Conservation (phyloP, 164 flowering plant species). For the Piper betle region DNA sequence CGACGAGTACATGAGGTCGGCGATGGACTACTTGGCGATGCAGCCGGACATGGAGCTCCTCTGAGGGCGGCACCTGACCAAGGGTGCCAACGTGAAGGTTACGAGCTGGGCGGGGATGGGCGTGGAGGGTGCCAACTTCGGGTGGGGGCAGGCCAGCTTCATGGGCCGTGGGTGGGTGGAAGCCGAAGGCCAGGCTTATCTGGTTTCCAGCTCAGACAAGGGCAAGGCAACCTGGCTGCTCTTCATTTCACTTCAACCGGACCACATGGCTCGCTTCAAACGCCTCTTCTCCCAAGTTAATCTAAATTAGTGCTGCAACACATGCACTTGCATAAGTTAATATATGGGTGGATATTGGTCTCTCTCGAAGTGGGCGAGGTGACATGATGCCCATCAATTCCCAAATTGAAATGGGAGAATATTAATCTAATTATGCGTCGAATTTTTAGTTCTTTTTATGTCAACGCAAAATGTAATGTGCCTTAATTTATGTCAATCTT, state of each 20-base stretch:
- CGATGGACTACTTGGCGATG: constrained; percentile 51
- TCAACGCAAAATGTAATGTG: no score
- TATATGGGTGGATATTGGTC: no score
- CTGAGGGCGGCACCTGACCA: constrained; percentile 40
- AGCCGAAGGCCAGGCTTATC: constrained; percentile 22
- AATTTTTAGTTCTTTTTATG: no score
- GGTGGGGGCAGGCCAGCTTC: constrained; percentile 39
- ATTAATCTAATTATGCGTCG: no score
- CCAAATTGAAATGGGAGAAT: no score
- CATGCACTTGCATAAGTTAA: no score
- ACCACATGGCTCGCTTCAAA: constrained; percentile 27
- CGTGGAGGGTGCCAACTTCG: constrained; percentile 20
- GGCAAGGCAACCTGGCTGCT: constrained; percentile 36
- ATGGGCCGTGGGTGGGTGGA: constrained; percentile 30
- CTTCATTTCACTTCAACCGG: constrained; percentile 20
- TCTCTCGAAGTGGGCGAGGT: no score
- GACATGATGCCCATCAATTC: no score
- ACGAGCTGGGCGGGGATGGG: constrained; percentile 27
- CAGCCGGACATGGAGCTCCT: constrained; percentile 49
- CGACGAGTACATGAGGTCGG: constrained; percentile 23
- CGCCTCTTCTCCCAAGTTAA: constrained; percentile 21
- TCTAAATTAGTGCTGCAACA: no score
- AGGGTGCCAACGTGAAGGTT: constrained; percentile 23
- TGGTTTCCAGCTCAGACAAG: constrained; percentile 19
- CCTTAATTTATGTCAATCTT: no score